Base-by-base conservation (phyloP, 306 rosid species). In the Quercus agrifolia region DNA sequence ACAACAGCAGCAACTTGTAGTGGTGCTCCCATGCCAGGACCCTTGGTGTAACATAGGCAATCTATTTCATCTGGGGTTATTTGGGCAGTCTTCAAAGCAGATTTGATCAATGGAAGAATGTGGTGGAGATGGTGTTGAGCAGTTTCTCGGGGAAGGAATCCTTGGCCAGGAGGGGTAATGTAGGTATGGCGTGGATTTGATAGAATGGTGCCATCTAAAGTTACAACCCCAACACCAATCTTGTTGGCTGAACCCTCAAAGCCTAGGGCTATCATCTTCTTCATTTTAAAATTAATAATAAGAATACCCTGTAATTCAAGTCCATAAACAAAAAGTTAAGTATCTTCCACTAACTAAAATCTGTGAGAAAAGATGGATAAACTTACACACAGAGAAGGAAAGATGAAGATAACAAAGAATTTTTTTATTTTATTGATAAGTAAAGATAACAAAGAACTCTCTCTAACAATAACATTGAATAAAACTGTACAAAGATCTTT, bases 1-100 rank as follows among this genome's bases (percentile, higher is more conserved):
- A 87, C 97, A 73, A 94, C 56, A 17, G 98, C 94, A 55, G 98
- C 62, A 28, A 94, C 97, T 76, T 92, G 97, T n/a, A 94, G 81
- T 0, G 96, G 98, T n/a, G 97, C 98, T 68, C 97, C 98, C 97
- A 94, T 94, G 25, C 98, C 96, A 74, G 97, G 98, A 52, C 97
- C 98, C 83, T 88, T 92, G 61, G 97, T 94, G 84, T 94, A 92
- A 81, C 98, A 92, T 66, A 94, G 77, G 82, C 98, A 94, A 74
- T 94, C 96, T 59, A 94, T 89, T 14, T 94, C 96, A 5, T 89
- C 66, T 0, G 92, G 91, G 9, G 88, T 83, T 54, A 90, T 15
- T 28, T 85, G 76, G 5, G 98, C 97, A 21, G 84, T 86, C 75
- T 89, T 77, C 74, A 94, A 55, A 77, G 98, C 97, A 20, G 94